Base-by-base conservation (phyloP, 2,329 filamentous ascomycete species). In the Aspergillus piperis region DNA sequence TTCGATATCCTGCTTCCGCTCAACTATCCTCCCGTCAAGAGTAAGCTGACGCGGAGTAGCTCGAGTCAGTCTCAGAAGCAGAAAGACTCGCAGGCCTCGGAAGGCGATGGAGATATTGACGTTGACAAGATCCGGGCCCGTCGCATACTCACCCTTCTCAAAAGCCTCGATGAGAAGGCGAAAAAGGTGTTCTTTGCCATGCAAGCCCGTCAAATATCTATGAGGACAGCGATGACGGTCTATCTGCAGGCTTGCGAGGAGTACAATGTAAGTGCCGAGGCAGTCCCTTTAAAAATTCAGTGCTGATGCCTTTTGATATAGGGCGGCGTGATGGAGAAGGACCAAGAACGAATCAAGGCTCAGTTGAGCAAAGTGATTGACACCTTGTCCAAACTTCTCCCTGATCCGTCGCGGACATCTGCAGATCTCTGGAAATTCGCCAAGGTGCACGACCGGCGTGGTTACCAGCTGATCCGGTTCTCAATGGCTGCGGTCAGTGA, bases 1-100 rank as follows among this genome's bases (percentile, higher is more conserved):
- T 96, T 90, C 71, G 94, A 98, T 68, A 90, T 87, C 49, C 83
- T 99, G 8, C 82, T 99, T n/a, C 95, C 95, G 0, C 81, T 98
- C n/a, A 86, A 84, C 30, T 99, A 92, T 68, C 95, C 95, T 6
- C 88, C 88, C 1, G 85, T 88, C 61, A 88, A 88, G 66, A 70
- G 78, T 8, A 85, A 82, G 62, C 67, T 73, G 32, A 74, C 76
- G 19, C 76, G 81, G 48, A 69, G 74, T 19, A 71, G 76, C 10
- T 84, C 82, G 54, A 82, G 78, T 27, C 79, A 81, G 19, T 82
- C 84, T 3, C 92, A 92, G 72, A 82, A 84, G 32, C 69, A 75
- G 50, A 79, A 77, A 58, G 70, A 70, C 8, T 71, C 70, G 5
- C 75, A 77, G 42, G 68, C 69, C 10, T 66, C 69, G 4, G 75